phyloP scores from a whole-genome alignment of 768 basidiomycete genomes.

The Ramaria sp. region DNA sequence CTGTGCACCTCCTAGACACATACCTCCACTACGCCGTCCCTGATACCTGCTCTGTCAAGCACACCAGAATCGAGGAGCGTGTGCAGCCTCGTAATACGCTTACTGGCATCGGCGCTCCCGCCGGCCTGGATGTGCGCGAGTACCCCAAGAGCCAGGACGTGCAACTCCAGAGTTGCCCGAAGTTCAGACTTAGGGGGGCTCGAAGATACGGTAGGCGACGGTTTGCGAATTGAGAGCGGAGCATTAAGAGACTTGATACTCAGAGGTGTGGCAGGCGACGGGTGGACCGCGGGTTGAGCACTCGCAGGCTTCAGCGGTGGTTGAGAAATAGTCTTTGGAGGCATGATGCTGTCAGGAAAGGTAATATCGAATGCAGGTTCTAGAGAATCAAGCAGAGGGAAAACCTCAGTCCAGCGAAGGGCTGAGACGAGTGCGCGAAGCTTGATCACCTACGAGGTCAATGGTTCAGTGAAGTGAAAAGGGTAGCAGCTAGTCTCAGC shows the following conservation, averaged over 20 bases:
- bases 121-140: slow-evolving; percentile 55
- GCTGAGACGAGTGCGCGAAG: slow-evolving; percentile 45
- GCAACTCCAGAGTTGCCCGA: slow-evolving; percentile 34
- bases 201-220: background rate
- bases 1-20: background rate
- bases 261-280: background rate
- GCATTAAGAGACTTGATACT: background rate
- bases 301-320: background rate
- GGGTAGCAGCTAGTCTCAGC: background rate
- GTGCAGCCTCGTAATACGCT: slow-evolving; percentile 49
- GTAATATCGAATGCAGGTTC: slow-evolving; percentile 41
- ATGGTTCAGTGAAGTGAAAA: background rate
- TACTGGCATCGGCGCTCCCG: slow-evolving; percentile 33
- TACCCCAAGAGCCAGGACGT: slow-evolving; percentile 52
- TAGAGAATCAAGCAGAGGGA: slow-evolving; percentile 33
- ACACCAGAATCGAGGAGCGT: slow-evolving; percentile 54
- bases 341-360: slow-evolving; percentile 6
- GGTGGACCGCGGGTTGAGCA: background rate
- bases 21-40: slow-evolving; percentile 31
- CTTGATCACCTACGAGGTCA: slow-evolving; percentile 35
- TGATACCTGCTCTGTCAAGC: slow-evolving; percentile 22
- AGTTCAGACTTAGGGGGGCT: background rate
- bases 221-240: background rate
- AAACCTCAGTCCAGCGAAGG: slow-evolving; percentile 43
- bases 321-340: background rate